Conservation (phyloP, 78 protist genomes). For the Emiliania huxleyi region DNA sequence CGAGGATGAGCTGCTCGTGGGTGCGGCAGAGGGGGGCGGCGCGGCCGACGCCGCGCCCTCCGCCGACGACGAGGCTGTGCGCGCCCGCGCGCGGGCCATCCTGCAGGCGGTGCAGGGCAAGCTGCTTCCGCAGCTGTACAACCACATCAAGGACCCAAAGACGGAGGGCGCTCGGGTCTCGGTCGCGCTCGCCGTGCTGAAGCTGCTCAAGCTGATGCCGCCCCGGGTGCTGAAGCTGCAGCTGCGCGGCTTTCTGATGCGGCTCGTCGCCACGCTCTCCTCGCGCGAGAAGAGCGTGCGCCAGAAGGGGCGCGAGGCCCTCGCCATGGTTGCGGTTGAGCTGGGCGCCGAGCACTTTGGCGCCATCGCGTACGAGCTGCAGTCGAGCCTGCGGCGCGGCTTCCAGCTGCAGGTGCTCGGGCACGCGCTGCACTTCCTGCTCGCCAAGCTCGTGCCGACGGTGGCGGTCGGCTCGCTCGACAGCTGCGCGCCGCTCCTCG, state of each 20-base stretch:
- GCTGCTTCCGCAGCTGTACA: not conserved
- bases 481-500: not conserved
- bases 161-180: conserved; percentile 27
- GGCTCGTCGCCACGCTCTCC: not conserved
- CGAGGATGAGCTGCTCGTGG: too few species aligned
- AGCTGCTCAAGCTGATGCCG: not conserved
- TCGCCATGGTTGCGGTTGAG: not conserved
- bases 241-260: not conserved
- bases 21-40: not conserved
- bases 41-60: not conserved
- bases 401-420: conserved; percentile 22
- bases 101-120: not conserved
- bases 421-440: not conserved
- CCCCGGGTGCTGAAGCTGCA: not conserved
- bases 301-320: not conserved
- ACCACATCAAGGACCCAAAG: not conserved
- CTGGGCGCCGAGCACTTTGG: not conserved
- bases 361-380: not conserved
- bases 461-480: not conserved
- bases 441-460: not conserved
- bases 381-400: not conserved
- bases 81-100: not conserved
- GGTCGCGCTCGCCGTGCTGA: conserved; percentile 28
- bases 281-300: not conserved
- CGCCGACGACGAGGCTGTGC: not conserved